These are phyloP conservation scores for Piedraia hortae DNA, from an alignment of 2,329 filamentous ascomycete genomes.

Conservation along the genomic window DNA sequence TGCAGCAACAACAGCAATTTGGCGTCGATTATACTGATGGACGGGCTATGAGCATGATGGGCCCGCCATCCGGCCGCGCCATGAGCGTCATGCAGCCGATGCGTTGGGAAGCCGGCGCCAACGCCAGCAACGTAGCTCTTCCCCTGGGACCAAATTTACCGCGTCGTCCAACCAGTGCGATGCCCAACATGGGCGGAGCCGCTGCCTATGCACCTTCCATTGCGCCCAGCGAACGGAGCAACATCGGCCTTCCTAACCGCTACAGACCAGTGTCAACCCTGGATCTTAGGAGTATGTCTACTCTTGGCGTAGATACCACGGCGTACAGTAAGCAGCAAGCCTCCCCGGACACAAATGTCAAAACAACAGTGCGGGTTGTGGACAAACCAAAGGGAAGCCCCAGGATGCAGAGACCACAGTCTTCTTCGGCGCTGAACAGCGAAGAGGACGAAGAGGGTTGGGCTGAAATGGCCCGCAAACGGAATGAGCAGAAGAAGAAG, in stretches of 20 bases:
- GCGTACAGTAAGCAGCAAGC: too few relatives aligned
- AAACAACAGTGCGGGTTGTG: conserved; percentile 12
- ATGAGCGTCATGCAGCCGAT: conserved; percentile 65
- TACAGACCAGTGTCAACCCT: conserved; percentile 53
- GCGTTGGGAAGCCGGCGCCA: too few relatives aligned
- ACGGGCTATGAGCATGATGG: conserved; percentile 20
- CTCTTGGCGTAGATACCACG: too few relatives aligned
- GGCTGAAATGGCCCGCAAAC: conserved; percentile 12
- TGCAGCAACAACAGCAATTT: conserved; percentile 12
- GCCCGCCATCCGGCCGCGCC: conserved; percentile 22
- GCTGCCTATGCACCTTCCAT: conserved; percentile 64
- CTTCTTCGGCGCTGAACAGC: conserved; percentile 3
- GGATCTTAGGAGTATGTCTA: too few relatives aligned
- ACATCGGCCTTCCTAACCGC: conserved; percentile 62
- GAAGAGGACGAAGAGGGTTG: conserved; percentile 14
- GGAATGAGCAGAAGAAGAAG: conserved; percentile 12
- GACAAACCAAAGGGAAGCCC: conserved; percentile 14
- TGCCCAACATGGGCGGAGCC: conserved; percentile 13
- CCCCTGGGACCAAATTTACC: too few relatives aligned
- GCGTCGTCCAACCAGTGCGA: conserved; percentile 17
- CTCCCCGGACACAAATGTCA: too few relatives aligned
- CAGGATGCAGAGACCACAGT: conserved; percentile 5
- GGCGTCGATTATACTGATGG: conserved; percentile 3
- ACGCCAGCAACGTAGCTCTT: too few relatives aligned
- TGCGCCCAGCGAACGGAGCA: conserved; percentile 84